Conservation (phyloP, 208 protist genomes). For the Lotmaria passim region DNA sequence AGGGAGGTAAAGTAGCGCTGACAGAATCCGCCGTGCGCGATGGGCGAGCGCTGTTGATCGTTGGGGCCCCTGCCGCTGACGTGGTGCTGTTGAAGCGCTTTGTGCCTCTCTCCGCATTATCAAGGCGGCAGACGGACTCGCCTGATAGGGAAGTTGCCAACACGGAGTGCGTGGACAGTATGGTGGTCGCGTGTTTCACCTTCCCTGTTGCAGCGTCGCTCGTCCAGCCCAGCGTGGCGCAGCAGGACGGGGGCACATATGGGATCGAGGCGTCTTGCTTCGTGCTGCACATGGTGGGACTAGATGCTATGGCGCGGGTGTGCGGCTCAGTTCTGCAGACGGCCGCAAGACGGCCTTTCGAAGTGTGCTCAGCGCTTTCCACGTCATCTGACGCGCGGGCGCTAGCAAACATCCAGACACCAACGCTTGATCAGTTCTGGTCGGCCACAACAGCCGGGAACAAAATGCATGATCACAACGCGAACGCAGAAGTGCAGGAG, state of each 20-base stretch:
- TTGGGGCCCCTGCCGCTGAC: constrained; percentile 38
- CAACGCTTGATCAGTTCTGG: constrained; percentile 1
- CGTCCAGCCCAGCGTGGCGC: background rate
- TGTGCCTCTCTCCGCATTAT: constrained; percentile 12
- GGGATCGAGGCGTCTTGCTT: constrained; percentile 23
- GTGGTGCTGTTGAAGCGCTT: constrained; percentile 40
- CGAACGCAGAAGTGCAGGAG: background rate
- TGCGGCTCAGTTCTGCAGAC: background rate
- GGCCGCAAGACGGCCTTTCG: background rate
- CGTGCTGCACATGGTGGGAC: constrained; percentile 27
- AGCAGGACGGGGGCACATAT: background rate
- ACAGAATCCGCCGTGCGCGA: background rate
- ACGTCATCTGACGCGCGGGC: no score
- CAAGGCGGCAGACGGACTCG: background rate
- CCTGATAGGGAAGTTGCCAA: background rate
- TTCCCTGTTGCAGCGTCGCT: background rate
- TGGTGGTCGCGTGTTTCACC: constrained; percentile 3
- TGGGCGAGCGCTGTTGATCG: constrained; percentile 35
- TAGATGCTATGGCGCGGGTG: constrained; percentile 16
- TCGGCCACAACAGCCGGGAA: background rate
- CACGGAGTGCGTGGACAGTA: background rate
- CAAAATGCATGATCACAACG: background rate
- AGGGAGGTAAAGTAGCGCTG: background rate
- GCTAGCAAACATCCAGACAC: background rate
- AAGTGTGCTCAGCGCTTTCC: background rate